A percentile compares a stretch with the other conserved stretches of the same genome.
These are phyloP conservation scores for Larix kaempferi DNA, from an alignment of 75 land plant genomes.

Conservation along the genomic window DNA sequence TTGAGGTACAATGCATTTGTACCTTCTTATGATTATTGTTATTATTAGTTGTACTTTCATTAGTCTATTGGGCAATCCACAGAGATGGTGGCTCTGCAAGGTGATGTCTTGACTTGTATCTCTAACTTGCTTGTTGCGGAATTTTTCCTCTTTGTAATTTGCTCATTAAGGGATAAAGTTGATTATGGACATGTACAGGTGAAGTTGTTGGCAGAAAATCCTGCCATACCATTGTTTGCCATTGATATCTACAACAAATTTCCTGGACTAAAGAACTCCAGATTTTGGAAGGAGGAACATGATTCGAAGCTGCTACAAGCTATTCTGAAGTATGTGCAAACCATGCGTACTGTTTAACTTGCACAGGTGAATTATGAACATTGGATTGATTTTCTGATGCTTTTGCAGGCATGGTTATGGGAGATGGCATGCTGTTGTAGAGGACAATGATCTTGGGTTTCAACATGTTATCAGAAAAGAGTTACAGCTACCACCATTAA, in stretches of 20 bases:
- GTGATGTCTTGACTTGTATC: constrained; percentile 1
- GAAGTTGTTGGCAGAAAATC: constrained; percentile 32
- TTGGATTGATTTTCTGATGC: constrained; percentile 4
- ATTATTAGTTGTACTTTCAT: background rate
- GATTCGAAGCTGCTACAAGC: constrained; percentile 73
- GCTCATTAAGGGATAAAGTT: background rate
- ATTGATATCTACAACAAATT: constrained; percentile 44
- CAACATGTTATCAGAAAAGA: constrained; percentile 63
- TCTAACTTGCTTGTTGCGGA: background rate
- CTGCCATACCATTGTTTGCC: constrained; percentile 45
- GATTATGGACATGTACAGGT: constrained; percentile 37
- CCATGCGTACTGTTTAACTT: background rate
- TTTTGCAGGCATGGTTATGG: constrained; percentile 95
- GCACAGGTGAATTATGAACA: background rate
- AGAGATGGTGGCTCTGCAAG: background rate
- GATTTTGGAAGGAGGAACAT: constrained; percentile 85
- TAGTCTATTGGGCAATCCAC: background rate
- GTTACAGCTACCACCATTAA: constrained; percentile 53
- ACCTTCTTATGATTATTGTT: background rate
- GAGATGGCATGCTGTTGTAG: constrained; percentile 87
- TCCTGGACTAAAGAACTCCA: constrained; percentile 53
- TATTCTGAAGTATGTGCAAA: constrained; percentile 63
- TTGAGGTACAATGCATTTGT: background rate
- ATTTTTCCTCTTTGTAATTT: background rate
- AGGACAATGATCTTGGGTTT: constrained; percentile 65